These are phyloP conservation scores for Agroathelia rolfsii DNA, from an alignment of 1,284 basidiomycete species.

Conservation along the genomic window DNA sequence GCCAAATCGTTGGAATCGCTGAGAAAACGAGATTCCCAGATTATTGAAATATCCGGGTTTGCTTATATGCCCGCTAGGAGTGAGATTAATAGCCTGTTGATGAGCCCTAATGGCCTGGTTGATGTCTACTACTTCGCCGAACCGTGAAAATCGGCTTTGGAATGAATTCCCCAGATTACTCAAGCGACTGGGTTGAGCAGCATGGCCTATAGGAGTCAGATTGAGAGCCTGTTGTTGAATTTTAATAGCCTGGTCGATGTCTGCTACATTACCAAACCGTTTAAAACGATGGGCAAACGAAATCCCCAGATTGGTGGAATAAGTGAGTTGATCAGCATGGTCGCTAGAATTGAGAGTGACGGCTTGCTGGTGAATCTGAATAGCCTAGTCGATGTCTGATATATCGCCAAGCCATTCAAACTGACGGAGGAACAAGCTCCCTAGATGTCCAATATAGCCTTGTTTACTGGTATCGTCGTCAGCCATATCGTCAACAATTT, in stretches of 20 bases:
- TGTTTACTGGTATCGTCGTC: no score
- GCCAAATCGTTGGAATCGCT: slow-evolving; percentile 7
- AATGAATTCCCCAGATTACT: no score
- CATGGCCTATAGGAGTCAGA: no score
- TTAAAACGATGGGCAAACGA: slow-evolving; percentile 7
- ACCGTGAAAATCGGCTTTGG: slow-evolving; percentile 13
- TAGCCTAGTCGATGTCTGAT: slow-evolving; percentile 17
- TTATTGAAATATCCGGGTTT: slow-evolving; percentile 7
- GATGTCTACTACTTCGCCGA: slow-evolving; percentile 13
- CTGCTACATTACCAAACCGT: slow-evolving; percentile 1
- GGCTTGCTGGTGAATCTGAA: slow-evolving; percentile 13
- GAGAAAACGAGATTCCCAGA: slow-evolving; percentile 6
- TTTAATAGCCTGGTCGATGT: slow-evolving; percentile 19
- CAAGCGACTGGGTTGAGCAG: no score
- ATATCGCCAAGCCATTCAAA: slow-evolving; percentile 9
- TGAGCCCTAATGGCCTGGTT: slow-evolving; percentile 14
- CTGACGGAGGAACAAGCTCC: no score
- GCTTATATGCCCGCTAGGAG: slow-evolving; percentile 6
- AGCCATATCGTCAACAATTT: no score
- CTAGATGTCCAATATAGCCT: no score
- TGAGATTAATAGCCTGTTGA: slow-evolving; percentile 12
- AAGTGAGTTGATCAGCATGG: not conserved
- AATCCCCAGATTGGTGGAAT: not conserved
- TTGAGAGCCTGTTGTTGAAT: slow-evolving; percentile 4
- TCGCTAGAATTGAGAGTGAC: slow-evolving; percentile 6